Base-by-base conservation (phyloP, 139 green algal genomes). In the Bryopsis sp. region DNA sequence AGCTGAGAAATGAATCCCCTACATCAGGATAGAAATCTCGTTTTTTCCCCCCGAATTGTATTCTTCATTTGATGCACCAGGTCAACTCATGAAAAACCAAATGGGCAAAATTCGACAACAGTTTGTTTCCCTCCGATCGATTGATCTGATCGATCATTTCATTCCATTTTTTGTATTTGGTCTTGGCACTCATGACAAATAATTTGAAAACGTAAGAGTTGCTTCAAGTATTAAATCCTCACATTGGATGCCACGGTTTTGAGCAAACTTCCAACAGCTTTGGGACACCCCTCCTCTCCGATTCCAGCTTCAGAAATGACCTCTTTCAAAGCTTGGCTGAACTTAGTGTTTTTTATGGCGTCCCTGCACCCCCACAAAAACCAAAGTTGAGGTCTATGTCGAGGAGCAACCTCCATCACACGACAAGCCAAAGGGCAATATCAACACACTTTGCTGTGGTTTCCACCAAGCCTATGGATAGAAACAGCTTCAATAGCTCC, bases 171-270 rank as follows among this genome's bases (percentile, higher is more conserved):
- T 50, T 26, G 43, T 50, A 50, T 50, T 50, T 50, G 15, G 11
- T 26, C 11, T 50, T 50, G 43, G 43, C 15, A 50, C 11, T 15
- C 15, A 50, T 26, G 15, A 26, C 15, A 15, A 50, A 50, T 26
- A 15, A 50, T 50, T 26, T 11, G 15, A 50, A 11, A 35, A 19
- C n/a, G 15, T 7, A 19, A 63, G 26, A 63, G 19, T 35, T 7
- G n/a, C 15, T 63, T 63, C 54, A 29, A 63, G 5, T 50, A 24
- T 62, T 35, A 15, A 58, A 29, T 4, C n/a, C 6, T 8, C 5
- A 88, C 88, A 78, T 91, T 95, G 74, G 74, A 83, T 2, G 89
- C 85, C 1, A 86, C 73, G 7, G 78, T 84, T 72, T 95, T 91
- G 0, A 96, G 67, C n/a, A 94, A 78, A 26, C 85, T 86, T 39